Base-by-base conservation (phyloP, 73 alveolate species). In the Uronychia binucleata region DNA sequence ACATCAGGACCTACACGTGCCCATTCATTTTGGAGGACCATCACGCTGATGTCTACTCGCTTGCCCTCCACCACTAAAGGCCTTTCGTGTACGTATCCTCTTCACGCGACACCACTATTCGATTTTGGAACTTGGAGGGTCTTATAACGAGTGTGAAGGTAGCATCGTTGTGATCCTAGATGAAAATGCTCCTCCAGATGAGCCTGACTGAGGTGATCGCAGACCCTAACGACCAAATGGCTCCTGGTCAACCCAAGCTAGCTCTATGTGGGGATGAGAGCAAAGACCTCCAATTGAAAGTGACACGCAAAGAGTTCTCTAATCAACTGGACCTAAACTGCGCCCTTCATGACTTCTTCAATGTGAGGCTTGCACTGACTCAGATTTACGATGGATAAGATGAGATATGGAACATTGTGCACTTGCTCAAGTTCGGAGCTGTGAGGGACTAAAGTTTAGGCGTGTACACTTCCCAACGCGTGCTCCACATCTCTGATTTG, bases 11-110 rank as follows among this genome's bases (percentile, higher is more conserved):
- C 58, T 91, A 89, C 58, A 78, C 83, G 26, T 95, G 98, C 85
- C 31, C 93, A 58, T 83, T 91, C 34, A 85, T 91, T 26, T 82
- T 93, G 33, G 76, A 60, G 0, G 95, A 82, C 30, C 98, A 95
- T 80, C 85, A 94, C 59, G 95, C 97, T 81, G 98, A 95, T 91
- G 92, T 95, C 80, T 95, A 95, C 90, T 97, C 98, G 14, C 74
- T 95, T 30, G 91, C 93, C 83, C 78, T 91, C 57, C 95, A 93
- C 86, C 90, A 87, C 31, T 86, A 85, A 11, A 82, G 95, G 78
- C 97, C 98, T 34, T 93, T 93, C 88, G 87, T 93, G 57, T 93
- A 89, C 81, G 93, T 91, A 0, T 88, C 98, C 29, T 91, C 96
- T 0, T 95, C 98, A 1, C 75, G 98, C 58, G 98, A 95, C 84